Evolutionary conservation across 192 early-diverging fungal genomes (phyloP).

Genomic region (Coemansia sp.): DNA sequence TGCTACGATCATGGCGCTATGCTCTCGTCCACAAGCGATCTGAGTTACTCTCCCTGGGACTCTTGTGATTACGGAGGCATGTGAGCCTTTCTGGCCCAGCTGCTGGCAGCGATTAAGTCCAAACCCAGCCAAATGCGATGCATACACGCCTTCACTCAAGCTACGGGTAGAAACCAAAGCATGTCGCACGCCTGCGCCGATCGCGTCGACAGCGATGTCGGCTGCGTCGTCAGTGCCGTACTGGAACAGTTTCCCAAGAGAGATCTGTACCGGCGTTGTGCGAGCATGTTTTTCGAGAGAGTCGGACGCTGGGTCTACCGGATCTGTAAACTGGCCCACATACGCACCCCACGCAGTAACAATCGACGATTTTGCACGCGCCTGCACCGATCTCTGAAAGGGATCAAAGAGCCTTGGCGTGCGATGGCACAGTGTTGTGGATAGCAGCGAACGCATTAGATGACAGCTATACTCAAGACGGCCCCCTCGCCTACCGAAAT

Average conservation of each 20-base stretch:
- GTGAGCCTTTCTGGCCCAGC: slow-evolving; percentile 31
- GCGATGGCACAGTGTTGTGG: neutral
- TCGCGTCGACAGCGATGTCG: slow-evolving; percentile 15
- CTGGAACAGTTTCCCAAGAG: slow-evolving; percentile 16
- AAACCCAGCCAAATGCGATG: slow-evolving; percentile 44
- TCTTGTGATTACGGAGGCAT: slow-evolving; percentile 9
- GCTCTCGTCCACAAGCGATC: slow-evolving; percentile 67
- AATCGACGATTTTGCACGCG: slow-evolving; percentile 13
- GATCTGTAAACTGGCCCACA: slow-evolving; percentile 20
- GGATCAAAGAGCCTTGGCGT: neutral
- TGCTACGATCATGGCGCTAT: slow-evolving; percentile 59
- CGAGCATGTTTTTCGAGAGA: slow-evolving; percentile 16
- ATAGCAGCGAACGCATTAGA: neutral
- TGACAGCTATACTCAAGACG: neutral
- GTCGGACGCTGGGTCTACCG: too few species aligned
- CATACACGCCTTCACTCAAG: slow-evolving; percentile 12
- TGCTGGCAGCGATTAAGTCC: slow-evolving; percentile 58
- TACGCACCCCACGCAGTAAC: slow-evolving; percentile 48
- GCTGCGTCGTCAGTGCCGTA: neutral
- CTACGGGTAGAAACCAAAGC: slow-evolving; percentile 25
- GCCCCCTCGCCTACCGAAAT: neutral
- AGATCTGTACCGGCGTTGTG: slow-evolving; percentile 16
- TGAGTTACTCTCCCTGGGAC: slow-evolving; percentile 36
- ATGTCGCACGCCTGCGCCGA: slow-evolving; percentile 45
- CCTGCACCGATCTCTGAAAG: neutral